Percentiles rank a stretch among this genome's conserved stretches.
phyloP scores from a whole-genome alignment of 306 rosid species.

The Prunus mume region DNA sequence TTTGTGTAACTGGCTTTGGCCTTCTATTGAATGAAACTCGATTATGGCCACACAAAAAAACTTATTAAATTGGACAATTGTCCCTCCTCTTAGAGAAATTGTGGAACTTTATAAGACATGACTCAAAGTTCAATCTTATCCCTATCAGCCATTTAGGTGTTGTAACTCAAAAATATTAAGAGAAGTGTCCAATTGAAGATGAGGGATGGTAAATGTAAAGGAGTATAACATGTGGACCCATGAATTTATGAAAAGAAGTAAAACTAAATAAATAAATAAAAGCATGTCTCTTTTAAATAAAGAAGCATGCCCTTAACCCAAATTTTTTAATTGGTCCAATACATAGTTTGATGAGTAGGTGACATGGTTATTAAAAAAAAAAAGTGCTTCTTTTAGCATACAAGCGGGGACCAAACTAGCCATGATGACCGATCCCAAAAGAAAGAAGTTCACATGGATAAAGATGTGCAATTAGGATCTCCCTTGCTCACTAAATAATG shows the following conservation, averaged over 20 bases:
- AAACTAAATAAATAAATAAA: not conserved
- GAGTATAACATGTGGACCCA: not conserved
- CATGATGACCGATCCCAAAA: slow-evolving; percentile 10
- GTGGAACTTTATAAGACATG: too few relatives aligned
- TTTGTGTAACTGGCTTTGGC: too few relatives aligned
- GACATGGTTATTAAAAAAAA: not conserved
- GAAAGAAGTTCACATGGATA: slow-evolving; percentile 10
- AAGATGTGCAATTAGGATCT: slow-evolving; percentile 2
- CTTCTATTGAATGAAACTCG: too few relatives aligned
- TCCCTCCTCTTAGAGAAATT: too few relatives aligned
- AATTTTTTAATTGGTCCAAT: not conserved
- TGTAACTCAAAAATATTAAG: too few relatives aligned
- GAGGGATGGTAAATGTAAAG: too few relatives aligned
- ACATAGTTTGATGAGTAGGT: not conserved
- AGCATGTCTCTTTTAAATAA: not conserved
- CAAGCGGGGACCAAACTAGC: slow-evolving; percentile 22
- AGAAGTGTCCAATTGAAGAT: too few relatives aligned
- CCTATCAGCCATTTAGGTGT: too few relatives aligned
- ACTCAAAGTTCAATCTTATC: too few relatives aligned
- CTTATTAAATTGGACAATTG: too few relatives aligned
- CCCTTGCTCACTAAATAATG: not conserved
- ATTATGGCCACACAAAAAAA: too few relatives aligned
- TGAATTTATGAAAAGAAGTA: not conserved
- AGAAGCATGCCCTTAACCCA: not conserved
- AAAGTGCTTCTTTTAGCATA: not conserved